Evolutionary conservation across 805 yeast genomes (phyloP), one percentile per base, ranked within the genome.

Genomic region (Nakazawaea ambrosiae): DNA sequence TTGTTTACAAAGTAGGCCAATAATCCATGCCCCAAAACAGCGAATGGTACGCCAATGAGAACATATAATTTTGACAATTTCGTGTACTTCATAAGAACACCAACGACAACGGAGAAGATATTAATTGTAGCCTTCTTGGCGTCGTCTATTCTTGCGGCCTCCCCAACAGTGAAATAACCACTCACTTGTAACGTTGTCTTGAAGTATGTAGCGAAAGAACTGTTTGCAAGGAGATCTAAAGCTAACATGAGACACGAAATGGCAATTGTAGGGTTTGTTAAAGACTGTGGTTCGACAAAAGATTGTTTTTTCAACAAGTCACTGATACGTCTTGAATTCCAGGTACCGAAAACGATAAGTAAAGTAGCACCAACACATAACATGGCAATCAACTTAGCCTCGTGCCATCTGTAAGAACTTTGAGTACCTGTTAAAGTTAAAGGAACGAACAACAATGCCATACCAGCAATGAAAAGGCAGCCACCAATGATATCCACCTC

Each of bases 51-150:
- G 37, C 54, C 54, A 4, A 42, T 37, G 15, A 47, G 20, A 16
- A 47, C 51, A 31, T 43, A 50, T 9, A 54, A 39, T 36, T 53
- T 55, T 11, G 60, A 43, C 39, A 48, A 44, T 32, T 49, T 54
- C 31, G 53, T 52, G 42, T 49, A 54, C 42, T 53, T 54, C 59
- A 55, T 54, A 6, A 37, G 35, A 14, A 50, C n/a, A 40, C 61
- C 59, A 27, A 40, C 40, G 3, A 53, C 31, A n/a, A 56, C 46
- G 15, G 53, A 45, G 15, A 51, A 50, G 27, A 55, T 47, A 27
- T 56, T 53, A 20, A 50, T 19, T 12, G 51, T 44, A 28, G 43
- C 54, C 41, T 53, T 56, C 43, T 55, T 55, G 30, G 63, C 46
- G 20, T 47, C 42, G 46, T 56, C 55, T 31, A 58, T 46, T 47